Evolutionary conservation across 2,329 filamentous ascomycete species (phyloP).

Genomic region (Cordyceps tenuipes): DNA sequence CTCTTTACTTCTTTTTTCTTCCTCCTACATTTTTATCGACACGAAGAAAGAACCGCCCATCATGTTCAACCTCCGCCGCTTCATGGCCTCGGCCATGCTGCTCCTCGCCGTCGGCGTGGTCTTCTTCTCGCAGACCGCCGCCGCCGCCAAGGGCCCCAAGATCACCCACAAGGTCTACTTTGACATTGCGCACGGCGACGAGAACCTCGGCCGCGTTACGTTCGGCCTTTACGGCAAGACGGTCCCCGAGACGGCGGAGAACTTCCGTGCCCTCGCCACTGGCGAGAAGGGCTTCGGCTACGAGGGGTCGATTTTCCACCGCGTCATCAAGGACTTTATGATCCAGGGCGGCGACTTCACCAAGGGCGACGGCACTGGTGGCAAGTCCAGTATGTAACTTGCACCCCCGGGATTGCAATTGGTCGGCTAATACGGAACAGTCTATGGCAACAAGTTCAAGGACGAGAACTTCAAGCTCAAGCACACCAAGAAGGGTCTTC

Average conservation of each 20-base stretch:
- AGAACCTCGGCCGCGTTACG: constrained; percentile 65
- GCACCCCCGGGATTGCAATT: not conserved
- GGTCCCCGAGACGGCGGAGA: constrained; percentile 65
- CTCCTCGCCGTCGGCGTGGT: constrained; percentile 68
- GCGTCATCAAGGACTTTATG: constrained; percentile 87
- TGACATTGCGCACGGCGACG: constrained; percentile 69
- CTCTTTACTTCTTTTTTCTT: not conserved
- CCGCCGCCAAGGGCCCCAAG: constrained; percentile 79
- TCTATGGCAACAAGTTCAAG: constrained; percentile 75
- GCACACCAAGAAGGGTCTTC: constrained; percentile 75
- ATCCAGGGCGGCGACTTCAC: constrained; percentile 89
- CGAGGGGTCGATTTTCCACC: constrained; percentile 75
- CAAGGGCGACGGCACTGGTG: constrained; percentile 71
- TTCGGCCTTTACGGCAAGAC: constrained; percentile 84
- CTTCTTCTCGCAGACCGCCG: constrained; percentile 65
- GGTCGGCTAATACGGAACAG: constrained; percentile 30
- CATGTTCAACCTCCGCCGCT: constrained; percentile 68
- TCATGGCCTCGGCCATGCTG: constrained; percentile 64
- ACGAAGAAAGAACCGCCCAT: constrained; percentile 22
- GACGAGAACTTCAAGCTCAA: constrained; percentile 96
- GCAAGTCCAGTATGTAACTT: constrained; percentile 64
- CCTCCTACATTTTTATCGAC: not conserved
- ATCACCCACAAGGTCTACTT: constrained; percentile 95
- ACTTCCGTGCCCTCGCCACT: constrained; percentile 73
- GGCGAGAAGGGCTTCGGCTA: constrained; percentile 84